Conservation (phyloP, 2,329 filamentous ascomycete genomes). For the Colletotrichum sp. region DNA sequence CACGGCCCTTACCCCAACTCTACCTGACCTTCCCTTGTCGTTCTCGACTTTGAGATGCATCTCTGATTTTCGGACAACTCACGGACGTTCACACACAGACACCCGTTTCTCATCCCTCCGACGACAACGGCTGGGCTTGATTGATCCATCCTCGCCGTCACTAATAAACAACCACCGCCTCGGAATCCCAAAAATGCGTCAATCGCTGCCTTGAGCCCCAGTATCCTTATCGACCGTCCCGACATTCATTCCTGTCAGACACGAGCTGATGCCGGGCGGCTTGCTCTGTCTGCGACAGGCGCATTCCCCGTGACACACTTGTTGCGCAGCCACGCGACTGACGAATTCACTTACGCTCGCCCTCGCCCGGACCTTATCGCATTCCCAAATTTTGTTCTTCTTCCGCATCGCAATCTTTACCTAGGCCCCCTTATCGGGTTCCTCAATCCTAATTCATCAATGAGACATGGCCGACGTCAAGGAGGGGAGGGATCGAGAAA, state of each 20-base stretch:
- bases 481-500: slow-evolving; percentile 20
- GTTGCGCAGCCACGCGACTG: slow-evolving; percentile 23
- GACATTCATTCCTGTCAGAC: not conserved
- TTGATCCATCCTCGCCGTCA: not conserved
- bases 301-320: slow-evolving; percentile 21
- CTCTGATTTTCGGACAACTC: slow-evolving; percentile 11
- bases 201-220: not conserved
- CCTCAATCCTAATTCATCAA: not conserved
- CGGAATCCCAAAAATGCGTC: not conserved
- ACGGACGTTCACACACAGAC: slow-evolving; percentile 21
- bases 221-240: not conserved
- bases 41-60: slow-evolving; percentile 8
- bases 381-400: not conserved
- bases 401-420: not conserved
- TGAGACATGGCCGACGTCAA: slow-evolving; percentile 36
- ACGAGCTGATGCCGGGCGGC: slow-evolving; percentile 8
- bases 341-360: slow-evolving; percentile 12
- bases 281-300: slow-evolving; percentile 17
- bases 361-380: not conserved
- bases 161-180: not conserved
- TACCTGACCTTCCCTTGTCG: not conserved
- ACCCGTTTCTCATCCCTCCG: not conserved
- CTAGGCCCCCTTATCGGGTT: not conserved
- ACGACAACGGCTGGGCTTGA: not conserved
- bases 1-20: not conserved